Evolutionary conservation across 176 grass and related monocot species (phyloP), one percentile per base, ranked within the genome.

Genomic region (Rhynchospora breviuscula): DNA sequence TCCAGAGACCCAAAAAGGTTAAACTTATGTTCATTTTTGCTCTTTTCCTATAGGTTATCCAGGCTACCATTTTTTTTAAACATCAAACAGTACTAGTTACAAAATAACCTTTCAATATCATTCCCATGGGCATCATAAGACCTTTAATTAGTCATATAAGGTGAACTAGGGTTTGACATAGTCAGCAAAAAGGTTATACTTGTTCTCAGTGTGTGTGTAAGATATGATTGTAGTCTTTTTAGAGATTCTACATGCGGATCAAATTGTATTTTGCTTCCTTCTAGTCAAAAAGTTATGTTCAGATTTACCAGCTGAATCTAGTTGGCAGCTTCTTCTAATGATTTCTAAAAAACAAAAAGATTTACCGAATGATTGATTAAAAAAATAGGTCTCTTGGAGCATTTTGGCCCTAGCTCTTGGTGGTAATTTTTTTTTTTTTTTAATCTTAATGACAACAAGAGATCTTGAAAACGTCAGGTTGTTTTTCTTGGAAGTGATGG

Each of bases 1-100:
- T 98, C 83, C 92, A 98, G 86, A 92, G 85, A 90, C 95, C 95
- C 44, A 98, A 98, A 87, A 98, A 95, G 91, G 95, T 98, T 98
- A 80, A 22, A 59, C 71, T 7, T 22, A 66, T 59, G 66, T 87
- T 81, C 56, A 31, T 56, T 59, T 71, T 82, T 46, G 17, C 22
- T 56, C 49, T 17, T 71, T 69, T 71, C 35, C 7, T n/a, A 18
- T 47, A 71, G 67, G n/a, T 71, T 47, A 62, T 62, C 19, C n/a
- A 62, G 21, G 59, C 8, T 1, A 23, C 59, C 21, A 3, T 9
- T 21, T 61, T 21, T 23, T 62, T 8, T 62, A 47, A 19, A 33
- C 18, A 2, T 71, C 6, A 70, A 76, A 29, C 21, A 51, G 7
- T 76, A 19, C 2, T 76, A 14, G 46, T 49, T 52, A 48, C 45